A percentile compares a stretch with the other conserved stretches of the same genome.
Conservation (phyloP, 2,329 filamentous ascomycete genomes). For the Scedosporium boydii region DNA sequence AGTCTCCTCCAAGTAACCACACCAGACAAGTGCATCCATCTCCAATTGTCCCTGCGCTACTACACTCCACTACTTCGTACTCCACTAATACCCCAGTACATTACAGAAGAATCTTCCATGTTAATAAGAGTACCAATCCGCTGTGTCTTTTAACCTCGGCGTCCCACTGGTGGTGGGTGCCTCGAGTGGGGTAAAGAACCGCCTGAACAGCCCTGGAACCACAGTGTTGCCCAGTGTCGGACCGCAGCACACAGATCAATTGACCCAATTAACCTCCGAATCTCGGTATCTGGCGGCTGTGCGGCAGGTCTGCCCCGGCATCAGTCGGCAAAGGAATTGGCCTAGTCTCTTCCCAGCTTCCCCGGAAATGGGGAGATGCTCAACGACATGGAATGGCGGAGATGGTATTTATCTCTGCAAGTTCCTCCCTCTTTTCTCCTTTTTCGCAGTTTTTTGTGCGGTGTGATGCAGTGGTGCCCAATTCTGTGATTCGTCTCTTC, state of each 20-base stretch:
- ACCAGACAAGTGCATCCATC: too few species aligned
- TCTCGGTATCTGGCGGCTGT: constrained; percentile 1
- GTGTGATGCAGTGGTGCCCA: constrained; percentile 5
- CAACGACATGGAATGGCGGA: not conserved
- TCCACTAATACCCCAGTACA: not conserved
- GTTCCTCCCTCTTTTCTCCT: not conserved
- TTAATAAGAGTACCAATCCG: too few species aligned
- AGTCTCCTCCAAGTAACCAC: too few species aligned
- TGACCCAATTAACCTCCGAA: not conserved
- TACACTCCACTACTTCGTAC: not conserved
- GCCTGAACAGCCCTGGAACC: not conserved
- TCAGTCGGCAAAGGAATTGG: not conserved
- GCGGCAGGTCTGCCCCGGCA: not conserved
- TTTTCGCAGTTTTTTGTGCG: not conserved
- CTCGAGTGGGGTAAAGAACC: not conserved
- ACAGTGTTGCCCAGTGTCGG: not conserved
- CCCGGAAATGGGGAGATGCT: not conserved
- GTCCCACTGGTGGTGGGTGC: not conserved
- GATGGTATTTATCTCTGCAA: not conserved
- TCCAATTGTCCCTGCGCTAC: too few species aligned
- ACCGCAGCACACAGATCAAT: not conserved
- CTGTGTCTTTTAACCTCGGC: not conserved
- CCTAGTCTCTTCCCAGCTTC: not conserved
- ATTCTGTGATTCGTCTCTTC: not conserved
- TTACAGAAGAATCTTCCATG: not conserved